Base-by-base conservation (phyloP, 2,329 filamentous ascomycete species). In the Fusarium devonianum region DNA sequence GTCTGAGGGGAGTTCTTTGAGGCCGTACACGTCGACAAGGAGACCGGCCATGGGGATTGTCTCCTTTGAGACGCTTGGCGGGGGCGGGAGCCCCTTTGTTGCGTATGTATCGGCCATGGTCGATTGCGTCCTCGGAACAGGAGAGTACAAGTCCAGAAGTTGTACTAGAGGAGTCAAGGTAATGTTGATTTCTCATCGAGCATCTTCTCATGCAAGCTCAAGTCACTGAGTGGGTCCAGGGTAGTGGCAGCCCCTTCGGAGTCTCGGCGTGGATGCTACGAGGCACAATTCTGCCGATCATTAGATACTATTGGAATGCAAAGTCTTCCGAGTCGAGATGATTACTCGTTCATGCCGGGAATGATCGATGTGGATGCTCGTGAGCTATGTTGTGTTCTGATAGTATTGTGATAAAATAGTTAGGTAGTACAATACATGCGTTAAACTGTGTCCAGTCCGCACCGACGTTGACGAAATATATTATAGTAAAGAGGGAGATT, bases 11-110 rank as follows among this genome's bases (percentile, higher is more conserved):
- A 96, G 79, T 67, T 96, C 90, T 21, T 85, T 75, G 2, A 96
- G 82, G 13, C 93, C 92, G 71, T 92, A 92, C 49, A 96, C 79
- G 51, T 90, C 89, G 38, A 88, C 84, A 8, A 89, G 78, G 43
- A 97, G 84, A 35, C 92, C 92, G 32, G 88, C 85, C 69, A 97
- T 89, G 53, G 85, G 82, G 60, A 88, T 78, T 14, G 84, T 86
- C 53, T 78, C 81, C 53, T 77, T 75, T 16, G 90, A 94, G 50
- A 92, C 73, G 33, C 66, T 6, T 5, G 75, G 72, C n/a, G 72
- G 65, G 4, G 75, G 65, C 9, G 74, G 67, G 11, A 78, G 69
- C 33, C 70, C 70, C 29, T 59, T 62, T 7, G 71, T 73, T 12
- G 60, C 45, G 46, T 73, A 73, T 2, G 40, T 46, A 13, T 66